These are phyloP conservation scores for Rhizopogon rudus DNA, from an alignment of 768 basidiomycete genomes.

Conservation along the genomic window DNA sequence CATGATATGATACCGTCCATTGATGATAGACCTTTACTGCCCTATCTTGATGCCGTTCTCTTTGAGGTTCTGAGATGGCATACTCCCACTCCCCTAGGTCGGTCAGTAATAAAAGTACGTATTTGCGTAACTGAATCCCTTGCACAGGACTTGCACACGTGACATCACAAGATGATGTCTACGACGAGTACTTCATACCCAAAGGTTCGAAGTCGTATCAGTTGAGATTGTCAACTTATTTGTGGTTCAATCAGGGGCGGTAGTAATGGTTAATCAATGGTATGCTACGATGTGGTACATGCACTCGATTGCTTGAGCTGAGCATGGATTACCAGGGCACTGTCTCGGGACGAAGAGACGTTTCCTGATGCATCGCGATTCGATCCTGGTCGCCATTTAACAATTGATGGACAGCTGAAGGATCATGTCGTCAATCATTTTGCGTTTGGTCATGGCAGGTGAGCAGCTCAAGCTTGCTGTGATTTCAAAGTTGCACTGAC, in stretches of 20 bases:
- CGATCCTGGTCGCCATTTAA: background rate
- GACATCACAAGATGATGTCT: slow-evolving; percentile 9
- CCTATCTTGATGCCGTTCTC: no score
- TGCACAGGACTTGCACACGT: slow-evolving; percentile 16
- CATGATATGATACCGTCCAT: no score
- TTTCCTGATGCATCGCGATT: background rate
- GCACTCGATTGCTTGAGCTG: background rate
- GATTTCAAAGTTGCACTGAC: no score
- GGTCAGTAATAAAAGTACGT: no score
- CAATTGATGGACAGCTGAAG: background rate
- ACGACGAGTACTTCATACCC: slow-evolving; percentile 42
- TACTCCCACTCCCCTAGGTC: no score
- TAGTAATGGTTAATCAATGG: background rate
- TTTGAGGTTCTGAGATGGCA: no score
- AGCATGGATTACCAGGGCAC: background rate
- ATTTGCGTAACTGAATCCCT: background rate
- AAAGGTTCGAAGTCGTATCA: slow-evolving; percentile 31
- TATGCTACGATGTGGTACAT: no score
- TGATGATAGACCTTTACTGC: no score
- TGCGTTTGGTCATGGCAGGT: no score
- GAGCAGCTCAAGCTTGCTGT: no score
- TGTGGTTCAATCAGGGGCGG: background rate
- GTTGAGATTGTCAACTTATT: background rate
- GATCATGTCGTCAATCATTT: background rate
- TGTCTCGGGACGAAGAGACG: background rate